Base-by-base conservation (phyloP, 352 stramenopile species). In the Globisporangium apiculatum region DNA sequence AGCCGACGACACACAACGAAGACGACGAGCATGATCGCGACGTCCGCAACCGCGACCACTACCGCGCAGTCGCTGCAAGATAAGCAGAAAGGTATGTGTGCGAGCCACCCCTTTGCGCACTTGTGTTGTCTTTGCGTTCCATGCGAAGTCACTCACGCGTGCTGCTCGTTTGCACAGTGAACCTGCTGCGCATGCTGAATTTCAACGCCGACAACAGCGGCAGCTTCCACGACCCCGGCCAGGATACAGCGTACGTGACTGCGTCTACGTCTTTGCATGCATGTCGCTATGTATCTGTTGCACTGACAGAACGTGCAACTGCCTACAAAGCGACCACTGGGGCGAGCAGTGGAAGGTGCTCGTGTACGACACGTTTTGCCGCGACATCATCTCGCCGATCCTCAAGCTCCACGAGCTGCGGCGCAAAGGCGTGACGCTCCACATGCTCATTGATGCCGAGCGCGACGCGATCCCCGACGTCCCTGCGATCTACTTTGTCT, bases 321-420 rank as follows among this genome's bases (percentile, higher is more conserved):
- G 36, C 36, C 12, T 15, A 15, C 54, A 31, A 46, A 90, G 79
- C 2, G 81, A 91, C 45, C 66, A 79, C 61, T 94, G 84, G 84
- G 81, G 82, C 12, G 79, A 94, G 38, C 84, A 94, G 57, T 94
- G 85, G 85, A 99, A 99, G 67, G 94, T 99, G 48, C 74, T 99
- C 40, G 96, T 99, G 61, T 99, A 99, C 73, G 97, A 99, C 77
- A 74, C 76, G 35, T 86, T 95, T 61, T 98, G 92, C 65, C 89
- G 95, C 42, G 93, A 98, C 65, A 98, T 99, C 65, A 98, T 99
- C 68, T 98, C 94, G 37, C 97, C 97, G 18, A 93, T 99, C 35
- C 72, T 99, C n/a, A 98, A 96, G 61, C 95, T 99, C 40, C 91
- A 96, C 60, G 90, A 98, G 71, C 87, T 99, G 14, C 89, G 97